phyloP scores from a whole-genome alignment of 768 basidiomycete genomes.

The Suillus ampliporus region DNA sequence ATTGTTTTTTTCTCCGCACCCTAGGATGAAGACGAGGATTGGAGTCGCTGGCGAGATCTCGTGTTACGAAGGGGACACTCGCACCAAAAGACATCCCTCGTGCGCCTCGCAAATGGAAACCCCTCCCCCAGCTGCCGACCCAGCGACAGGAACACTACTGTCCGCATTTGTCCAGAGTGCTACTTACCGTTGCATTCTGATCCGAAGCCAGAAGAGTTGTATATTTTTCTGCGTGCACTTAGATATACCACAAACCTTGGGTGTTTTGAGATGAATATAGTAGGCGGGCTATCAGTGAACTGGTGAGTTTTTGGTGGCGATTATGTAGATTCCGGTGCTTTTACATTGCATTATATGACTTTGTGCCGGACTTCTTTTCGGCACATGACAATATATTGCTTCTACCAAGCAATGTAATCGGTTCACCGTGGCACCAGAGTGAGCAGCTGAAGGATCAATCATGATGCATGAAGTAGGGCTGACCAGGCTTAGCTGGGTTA shows the following conservation, averaged over 20 bases:
- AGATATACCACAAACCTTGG: constrained; percentile 84
- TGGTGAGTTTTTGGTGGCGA: no score
- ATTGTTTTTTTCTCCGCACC: constrained; percentile 4
- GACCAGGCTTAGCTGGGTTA: constrained; percentile 46
- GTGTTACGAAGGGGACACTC: constrained; percentile 77
- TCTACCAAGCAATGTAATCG: no score
- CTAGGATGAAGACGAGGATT: constrained; percentile 87
- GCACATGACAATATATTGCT: no score
- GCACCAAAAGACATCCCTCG: constrained; percentile 35
- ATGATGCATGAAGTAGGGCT: no score
- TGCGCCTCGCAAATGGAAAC: constrained; percentile 37
- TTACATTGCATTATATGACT: no score
- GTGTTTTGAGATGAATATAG: constrained; percentile 82
- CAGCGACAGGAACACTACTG: constrained; percentile 51
- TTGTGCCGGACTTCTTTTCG: no score
- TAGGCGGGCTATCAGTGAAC: no score
- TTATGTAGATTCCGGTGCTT: no score
- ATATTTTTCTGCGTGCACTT: constrained; percentile 94
- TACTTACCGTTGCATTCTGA: constrained; percentile 93
- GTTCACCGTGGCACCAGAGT: no score
- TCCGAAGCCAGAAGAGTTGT: constrained; percentile 88
- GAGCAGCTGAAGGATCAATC: constrained; percentile 83
- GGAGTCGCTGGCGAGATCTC: constrained; percentile 87
- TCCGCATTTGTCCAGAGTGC: constrained; percentile 91
- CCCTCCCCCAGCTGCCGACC: constrained; percentile 37